Base-by-base conservation (phyloP, 2,329 filamentous ascomycete genomes). In the Ascochyta rabiei region DNA sequence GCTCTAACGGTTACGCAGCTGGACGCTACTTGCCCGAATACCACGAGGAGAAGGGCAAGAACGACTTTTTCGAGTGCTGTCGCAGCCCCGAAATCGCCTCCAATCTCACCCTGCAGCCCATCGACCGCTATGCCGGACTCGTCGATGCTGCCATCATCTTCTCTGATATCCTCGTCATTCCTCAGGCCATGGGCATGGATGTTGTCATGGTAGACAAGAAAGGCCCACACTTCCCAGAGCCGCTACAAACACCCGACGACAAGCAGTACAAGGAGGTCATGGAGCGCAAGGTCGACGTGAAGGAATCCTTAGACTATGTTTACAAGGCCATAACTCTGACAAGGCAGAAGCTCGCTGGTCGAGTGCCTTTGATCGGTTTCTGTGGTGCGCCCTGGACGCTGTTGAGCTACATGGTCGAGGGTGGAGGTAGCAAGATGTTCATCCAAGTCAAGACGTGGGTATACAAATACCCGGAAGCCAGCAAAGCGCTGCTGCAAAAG, bases 171-270 rank as follows among this genome's bases (percentile, higher is more conserved):
- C 86, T 99, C 33, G 95, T 99, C 40, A 93, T 99, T 60, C 95
- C 95, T 0, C 95, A 99, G 79, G 95, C 95, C 28, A 90, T 99
- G 86, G 95, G 95, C 1, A 99, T 99, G 95, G 83, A 84, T n/a
- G 95, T 99, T 24, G 90, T 98, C 76, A 99, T 99, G 95, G 83
- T 98, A 10, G 93, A 97, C 76, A 96, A 95, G 79, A 96, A 96
- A 76, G 95, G 95, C 0, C 95, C 95, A 10, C 90, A 96, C 74
- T 99, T 99, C 75, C 95, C 95, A 0, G 80, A 89, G 41, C 95
- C 95, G 13, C 82, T 99, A 56, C 82, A 84, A 71, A 86, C 84
- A 34, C 93, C 95, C 3, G 83, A 88, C 46, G 93, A 97, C 72
- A 84, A 84, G 59, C 93, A 98, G 77, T 98, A 96, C 78, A 81